Conservation (phyloP, 305 asterid genomes). For the Plantago lanceolata region DNA sequence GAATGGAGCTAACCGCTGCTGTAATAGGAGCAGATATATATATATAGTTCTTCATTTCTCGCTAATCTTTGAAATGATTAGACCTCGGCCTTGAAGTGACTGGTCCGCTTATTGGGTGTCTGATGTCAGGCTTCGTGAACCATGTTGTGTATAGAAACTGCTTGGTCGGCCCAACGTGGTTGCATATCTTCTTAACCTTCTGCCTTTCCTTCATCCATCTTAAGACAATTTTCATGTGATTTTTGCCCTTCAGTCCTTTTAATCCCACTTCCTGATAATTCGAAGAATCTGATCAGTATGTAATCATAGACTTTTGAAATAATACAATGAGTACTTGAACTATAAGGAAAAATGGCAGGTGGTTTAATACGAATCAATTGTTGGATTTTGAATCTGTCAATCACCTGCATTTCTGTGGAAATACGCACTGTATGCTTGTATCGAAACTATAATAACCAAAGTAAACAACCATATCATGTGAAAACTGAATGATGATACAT, state of each 20-base stretch:
- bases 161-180: slow-evolving; percentile 70
- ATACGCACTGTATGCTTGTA: background rate
- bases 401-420: background rate
- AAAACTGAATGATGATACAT: background rate
- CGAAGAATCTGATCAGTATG: background rate
- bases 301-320: background rate
- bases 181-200: slow-evolving; percentile 64
- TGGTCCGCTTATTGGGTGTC: slow-evolving; percentile 32
- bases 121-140: slow-evolving; percentile 63
- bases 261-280: slow-evolving; percentile 64
- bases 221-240: slow-evolving; percentile 73
- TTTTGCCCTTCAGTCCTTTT: slow-evolving; percentile 67
- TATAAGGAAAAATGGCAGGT: background rate
- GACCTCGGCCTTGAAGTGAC: slow-evolving; percentile 39
- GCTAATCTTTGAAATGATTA: slow-evolving; percentile 16
- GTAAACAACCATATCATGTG: background rate
- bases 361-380: background rate
- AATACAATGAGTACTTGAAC: background rate
- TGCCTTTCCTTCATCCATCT: slow-evolving; percentile 92
- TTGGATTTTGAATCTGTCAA: background rate
- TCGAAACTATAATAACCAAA: background rate
- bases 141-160: slow-evolving; percentile 72
- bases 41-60: background rate
- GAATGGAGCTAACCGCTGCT: background rate
- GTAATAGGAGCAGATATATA: background rate